A percentile compares a stretch with the other conserved stretches of the same genome.
These are phyloP conservation scores for Purpureocillium takamizusanense DNA, from an alignment of 2,329 filamentous ascomycete genomes.

Conservation along the genomic window DNA sequence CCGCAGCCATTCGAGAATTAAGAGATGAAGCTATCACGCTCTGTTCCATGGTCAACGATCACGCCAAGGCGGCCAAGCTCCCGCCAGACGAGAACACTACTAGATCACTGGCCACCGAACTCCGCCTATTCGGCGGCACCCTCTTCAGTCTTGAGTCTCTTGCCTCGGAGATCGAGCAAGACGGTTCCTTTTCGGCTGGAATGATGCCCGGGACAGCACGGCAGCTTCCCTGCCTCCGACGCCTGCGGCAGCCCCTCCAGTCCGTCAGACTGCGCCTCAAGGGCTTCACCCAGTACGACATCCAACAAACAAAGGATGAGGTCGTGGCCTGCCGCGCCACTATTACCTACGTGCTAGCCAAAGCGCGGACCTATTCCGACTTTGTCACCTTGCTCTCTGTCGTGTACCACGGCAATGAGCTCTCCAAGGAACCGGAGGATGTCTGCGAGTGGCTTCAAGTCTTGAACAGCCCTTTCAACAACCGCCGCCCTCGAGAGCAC, in stretches of 20 bases:
- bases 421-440: not conserved
- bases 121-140: slow-evolving; percentile 13
- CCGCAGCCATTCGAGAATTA: not conserved
- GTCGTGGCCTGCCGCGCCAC: not conserved
- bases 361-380: not conserved
- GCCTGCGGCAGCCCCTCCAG: not conserved
- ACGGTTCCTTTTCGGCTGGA: not conserved
- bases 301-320: not conserved
- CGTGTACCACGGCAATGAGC: not conserved
- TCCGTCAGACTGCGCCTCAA: not conserved
- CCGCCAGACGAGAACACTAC: not conserved
- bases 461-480: slow-evolving; percentile 2
- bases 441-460: slow-evolving; percentile 1
- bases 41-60: not conserved
- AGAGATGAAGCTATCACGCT: not conserved
- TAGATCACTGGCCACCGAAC: slow-evolving; percentile 5
- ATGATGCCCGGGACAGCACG: no score
- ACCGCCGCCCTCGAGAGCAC: not conserved
- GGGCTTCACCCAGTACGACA: not conserved
- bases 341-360: not conserved
- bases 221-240: not conserved
- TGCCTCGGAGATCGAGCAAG: slow-evolving; percentile 9
- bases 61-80: not conserved
- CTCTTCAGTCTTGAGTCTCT: slow-evolving; percentile 15
- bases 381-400: not conserved